A percentile compares a stretch with the other conserved stretches of the same genome.
phyloP scores from a whole-genome alignment of 1,139 yeast species.

The Barnettozyma hawaiiensis region DNA sequence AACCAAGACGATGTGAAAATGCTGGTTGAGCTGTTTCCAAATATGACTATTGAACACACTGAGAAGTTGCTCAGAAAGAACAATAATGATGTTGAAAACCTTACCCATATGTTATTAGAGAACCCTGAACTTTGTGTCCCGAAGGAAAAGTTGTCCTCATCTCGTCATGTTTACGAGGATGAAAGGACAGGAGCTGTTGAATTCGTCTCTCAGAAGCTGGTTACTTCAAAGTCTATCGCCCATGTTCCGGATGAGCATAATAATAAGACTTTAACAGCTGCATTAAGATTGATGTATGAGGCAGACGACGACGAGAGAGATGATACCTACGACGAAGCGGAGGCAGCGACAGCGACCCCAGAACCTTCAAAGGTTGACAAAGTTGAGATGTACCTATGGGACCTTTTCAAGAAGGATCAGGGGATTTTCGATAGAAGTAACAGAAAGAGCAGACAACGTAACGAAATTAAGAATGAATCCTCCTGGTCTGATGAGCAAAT shows the following conservation, averaged over 20 bases:
- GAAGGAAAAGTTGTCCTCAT: constrained; percentile 3
- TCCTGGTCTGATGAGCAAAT: constrained; percentile 85
- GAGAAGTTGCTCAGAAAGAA: constrained; percentile 41
- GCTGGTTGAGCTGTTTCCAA: constrained; percentile 57
- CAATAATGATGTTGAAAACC: constrained; percentile 49
- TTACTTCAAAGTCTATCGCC: constrained; percentile 18
- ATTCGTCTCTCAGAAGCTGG: constrained; percentile 17
- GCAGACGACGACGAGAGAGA: constrained; percentile 75
- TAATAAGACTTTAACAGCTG: constrained; percentile 56
- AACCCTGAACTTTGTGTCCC: constrained; percentile 40
- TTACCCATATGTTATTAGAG: constrained; percentile 58
- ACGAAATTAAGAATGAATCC: constrained; percentile 45
- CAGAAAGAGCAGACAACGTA: constrained; percentile 50
- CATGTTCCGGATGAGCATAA: constrained; percentile 42
- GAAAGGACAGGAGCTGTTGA: constrained; percentile 13
- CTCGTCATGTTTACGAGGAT: constrained; percentile 9
- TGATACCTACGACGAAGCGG: constrained; percentile 79
- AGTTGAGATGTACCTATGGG: constrained; percentile 54
- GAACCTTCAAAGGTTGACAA: constrained; percentile 24
- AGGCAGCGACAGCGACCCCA: constrained; percentile 32
- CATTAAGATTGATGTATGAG: constrained; percentile 58
- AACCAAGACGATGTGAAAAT: constrained; percentile 37
- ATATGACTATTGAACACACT: constrained; percentile 41
- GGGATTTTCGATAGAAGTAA: constrained; percentile 42
- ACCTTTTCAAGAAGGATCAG: constrained; percentile 48